phyloP scores from a whole-genome alignment of 2,329 filamentous ascomycete species.

The Trichoderma breve region DNA sequence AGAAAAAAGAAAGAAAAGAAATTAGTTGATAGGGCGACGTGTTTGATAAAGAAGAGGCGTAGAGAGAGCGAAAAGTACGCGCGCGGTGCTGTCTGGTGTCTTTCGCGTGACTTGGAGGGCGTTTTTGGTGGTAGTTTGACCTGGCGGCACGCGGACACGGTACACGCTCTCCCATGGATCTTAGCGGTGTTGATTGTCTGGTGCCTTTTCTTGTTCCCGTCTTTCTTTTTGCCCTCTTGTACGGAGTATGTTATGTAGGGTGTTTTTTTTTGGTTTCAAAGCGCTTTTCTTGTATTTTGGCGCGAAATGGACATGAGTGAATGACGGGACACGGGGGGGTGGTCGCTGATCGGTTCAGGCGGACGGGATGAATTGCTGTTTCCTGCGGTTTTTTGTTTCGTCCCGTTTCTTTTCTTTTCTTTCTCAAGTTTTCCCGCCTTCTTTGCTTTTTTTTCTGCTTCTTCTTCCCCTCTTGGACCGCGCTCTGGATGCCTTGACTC shows the following conservation, averaged over 20 bases:
- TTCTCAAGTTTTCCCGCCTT: not conserved
- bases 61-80: not conserved
- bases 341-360: not conserved
- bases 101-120: constrained; percentile 4
- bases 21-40: not conserved
- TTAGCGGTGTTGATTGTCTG: not conserved
- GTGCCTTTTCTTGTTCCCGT: not conserved
- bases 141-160: constrained; percentile 10
- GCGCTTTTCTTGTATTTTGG: not conserved
- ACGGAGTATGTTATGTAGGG: not conserved
- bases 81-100: not conserved
- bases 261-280: not conserved
- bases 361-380: not conserved
- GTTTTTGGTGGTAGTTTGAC: not conserved
- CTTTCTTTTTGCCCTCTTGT: not conserved
- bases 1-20: not conserved
- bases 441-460: not conserved
- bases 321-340: not conserved
- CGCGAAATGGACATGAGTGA: not conserved
- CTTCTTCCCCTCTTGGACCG: not conserved
- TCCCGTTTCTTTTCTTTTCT: not conserved
- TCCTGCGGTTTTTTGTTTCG: not conserved
- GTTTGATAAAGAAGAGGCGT: not conserved
- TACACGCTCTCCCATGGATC: not conserved
- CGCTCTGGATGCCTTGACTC: not conserved